phyloP scores from a whole-genome alignment of 495 filamentous ascomycete species.

The Neurospora terricola region DNA sequence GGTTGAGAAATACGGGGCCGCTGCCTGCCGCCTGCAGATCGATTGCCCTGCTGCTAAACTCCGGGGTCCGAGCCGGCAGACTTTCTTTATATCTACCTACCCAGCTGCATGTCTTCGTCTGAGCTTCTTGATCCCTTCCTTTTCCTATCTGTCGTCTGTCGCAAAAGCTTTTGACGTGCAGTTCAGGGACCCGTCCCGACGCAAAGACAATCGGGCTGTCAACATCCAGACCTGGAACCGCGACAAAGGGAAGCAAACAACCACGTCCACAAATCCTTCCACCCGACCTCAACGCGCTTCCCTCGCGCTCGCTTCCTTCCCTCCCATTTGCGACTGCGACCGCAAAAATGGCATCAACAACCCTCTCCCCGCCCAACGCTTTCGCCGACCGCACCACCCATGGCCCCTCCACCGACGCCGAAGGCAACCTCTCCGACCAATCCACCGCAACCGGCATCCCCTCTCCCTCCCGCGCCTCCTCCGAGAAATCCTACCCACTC shows the following conservation, averaged over 20 bases:
- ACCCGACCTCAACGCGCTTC: neutral
- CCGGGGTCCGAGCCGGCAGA: neutral
- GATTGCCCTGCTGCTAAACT: neutral
- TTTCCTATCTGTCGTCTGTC: neutral
- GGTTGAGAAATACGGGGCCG: neutral
- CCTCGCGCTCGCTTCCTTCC: neutral
- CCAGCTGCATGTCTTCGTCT: neutral
- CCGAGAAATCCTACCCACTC: neutral
- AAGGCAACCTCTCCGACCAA: neutral
- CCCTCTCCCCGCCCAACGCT: neutral
- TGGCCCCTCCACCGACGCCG: neutral
- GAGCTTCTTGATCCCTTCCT: neutral
- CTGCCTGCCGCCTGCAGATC: neutral
- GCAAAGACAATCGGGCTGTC: neutral
- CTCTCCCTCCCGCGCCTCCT: neutral
- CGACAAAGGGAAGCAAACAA: neutral
- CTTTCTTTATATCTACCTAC: neutral
- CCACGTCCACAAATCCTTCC: neutral
- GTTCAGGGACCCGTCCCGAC: neutral
- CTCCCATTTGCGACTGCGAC: neutral
- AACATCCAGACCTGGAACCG: neutral
- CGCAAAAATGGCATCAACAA: neutral
- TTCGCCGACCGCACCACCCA: neutral
- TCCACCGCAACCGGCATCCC: neutral
- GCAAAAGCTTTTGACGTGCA: neutral